Evolutionary conservation across 1,284 basidiomycete species (phyloP).

Genomic region (Papiliotrema flavescens): DNA sequence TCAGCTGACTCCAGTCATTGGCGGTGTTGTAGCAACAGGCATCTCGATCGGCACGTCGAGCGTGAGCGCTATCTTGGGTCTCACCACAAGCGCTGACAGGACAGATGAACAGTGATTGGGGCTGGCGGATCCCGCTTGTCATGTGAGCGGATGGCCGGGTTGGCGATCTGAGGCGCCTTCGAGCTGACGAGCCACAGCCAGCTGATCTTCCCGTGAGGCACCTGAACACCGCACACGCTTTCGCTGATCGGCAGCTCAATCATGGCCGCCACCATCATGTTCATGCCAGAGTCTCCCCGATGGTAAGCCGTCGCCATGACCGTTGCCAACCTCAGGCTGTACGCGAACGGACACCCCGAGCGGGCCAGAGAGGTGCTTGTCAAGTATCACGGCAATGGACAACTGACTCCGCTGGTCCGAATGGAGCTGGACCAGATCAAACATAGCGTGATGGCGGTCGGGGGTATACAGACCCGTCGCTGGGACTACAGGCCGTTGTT

Average conservation of each 20-base stretch:
- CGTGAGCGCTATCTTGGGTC: not conserved
- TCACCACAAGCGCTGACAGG: not conserved
- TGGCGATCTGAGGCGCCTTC: too few relatives aligned
- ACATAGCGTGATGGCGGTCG: not conserved
- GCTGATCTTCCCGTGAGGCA: slow-evolving; percentile 17
- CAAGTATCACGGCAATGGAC: slow-evolving; percentile 22
- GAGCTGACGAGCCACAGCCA: slow-evolving; percentile 12
- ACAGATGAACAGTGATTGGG: slow-evolving; percentile 13
- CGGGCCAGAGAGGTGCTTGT: slow-evolving; percentile 14
- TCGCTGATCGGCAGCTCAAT: slow-evolving; percentile 9
- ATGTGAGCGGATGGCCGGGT: slow-evolving; percentile 13
- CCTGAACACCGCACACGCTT: too few relatives aligned
- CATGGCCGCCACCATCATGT: slow-evolving; percentile 12
- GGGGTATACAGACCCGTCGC: not conserved
- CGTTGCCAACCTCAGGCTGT: slow-evolving; percentile 14
- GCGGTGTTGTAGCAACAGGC: slow-evolving; percentile 11
- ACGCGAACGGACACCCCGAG: slow-evolving; percentile 15
- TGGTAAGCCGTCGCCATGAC: slow-evolving; percentile 11
- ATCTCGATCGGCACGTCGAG: slow-evolving; percentile 10
- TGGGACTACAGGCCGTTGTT: slow-evolving; percentile 18
- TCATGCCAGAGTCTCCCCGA: slow-evolving; percentile 24
- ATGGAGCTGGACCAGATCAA: slow-evolving; percentile 19
- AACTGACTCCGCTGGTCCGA: slow-evolving; percentile 14
- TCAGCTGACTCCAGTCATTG: slow-evolving; percentile 12
- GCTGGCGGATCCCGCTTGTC: slow-evolving; percentile 16